Conservation (phyloP, 768 basidiomycete genomes). For the Lactarius vividus region DNA sequence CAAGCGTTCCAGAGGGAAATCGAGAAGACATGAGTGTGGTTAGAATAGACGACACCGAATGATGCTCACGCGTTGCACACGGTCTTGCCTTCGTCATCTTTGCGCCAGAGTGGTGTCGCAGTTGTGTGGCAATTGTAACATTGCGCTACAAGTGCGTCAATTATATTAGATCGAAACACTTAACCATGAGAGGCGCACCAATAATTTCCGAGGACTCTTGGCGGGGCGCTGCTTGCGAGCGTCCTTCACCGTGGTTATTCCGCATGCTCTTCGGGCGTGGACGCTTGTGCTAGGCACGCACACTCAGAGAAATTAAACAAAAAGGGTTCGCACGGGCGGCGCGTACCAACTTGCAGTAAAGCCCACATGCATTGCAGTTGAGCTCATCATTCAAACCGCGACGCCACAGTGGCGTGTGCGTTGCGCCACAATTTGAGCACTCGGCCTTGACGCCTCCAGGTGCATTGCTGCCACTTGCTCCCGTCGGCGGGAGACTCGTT, state of each 20-base stretch:
- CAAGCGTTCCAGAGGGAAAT: conserved; percentile 11
- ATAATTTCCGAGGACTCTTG: conserved; percentile 72
- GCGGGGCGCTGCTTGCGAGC: conserved; percentile 60
- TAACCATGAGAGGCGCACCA: conserved; percentile 45
- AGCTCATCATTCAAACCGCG: conserved; percentile 84
- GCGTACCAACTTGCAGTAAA: conserved; percentile 82
- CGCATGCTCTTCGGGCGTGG: conserved; percentile 88
- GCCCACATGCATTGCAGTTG: conserved; percentile 85
- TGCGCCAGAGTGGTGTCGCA: conserved; percentile 85
- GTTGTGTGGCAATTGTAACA: conserved; percentile 91
- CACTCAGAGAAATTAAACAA: conserved; percentile 7
- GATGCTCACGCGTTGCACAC: conserved; percentile 82
- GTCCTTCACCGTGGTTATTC: conserved; percentile 68
- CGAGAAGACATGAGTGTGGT: conserved; percentile 15
- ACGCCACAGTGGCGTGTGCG: conserved; percentile 85
- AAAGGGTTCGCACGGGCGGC: conserved; percentile 7
- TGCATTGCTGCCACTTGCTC: conserved; percentile 38
- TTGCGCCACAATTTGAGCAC: conserved; percentile 86
- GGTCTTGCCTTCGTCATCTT: conserved; percentile 88
- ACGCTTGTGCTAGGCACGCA: conserved; percentile 64
- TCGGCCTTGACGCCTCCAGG: conserved; percentile 72
- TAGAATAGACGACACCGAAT: conserved; percentile 5
- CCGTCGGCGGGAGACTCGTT: conserved; percentile 28
- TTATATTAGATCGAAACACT: conserved; percentile 3
- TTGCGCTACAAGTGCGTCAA: conserved; percentile 48